Conservation (phyloP, 164 flowering plant species). For the Macadamia tetraphylla region DNA sequence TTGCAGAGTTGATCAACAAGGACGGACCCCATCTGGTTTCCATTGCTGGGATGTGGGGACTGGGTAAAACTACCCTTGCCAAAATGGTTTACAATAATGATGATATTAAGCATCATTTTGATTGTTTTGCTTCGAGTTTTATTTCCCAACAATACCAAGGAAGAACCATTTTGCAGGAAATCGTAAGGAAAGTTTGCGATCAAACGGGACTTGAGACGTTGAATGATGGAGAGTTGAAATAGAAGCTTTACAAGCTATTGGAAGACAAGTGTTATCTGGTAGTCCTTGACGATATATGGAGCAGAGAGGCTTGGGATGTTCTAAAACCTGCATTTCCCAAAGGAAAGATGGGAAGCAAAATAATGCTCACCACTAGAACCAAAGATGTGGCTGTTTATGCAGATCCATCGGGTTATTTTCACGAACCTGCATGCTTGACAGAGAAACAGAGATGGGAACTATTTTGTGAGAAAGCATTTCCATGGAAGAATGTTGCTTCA, state of each 20-base stretch:
- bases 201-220: too few species aligned
- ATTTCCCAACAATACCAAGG: background rate
- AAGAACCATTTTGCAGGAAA: background rate
- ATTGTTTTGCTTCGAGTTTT: background rate
- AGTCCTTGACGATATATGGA: slow-evolving; percentile 2
- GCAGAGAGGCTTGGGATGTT: background rate
- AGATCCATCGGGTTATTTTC: background rate
- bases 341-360: too few species aligned
- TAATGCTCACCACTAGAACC: background rate
- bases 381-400: background rate
- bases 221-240: too few species aligned
- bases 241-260: too few species aligned
- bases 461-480: background rate
- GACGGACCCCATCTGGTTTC: background rate
- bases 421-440: background rate
- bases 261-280: too few species aligned
- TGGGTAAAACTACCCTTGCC: background rate
- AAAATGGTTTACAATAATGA: background rate
- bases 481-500: background rate
- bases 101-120: background rate
- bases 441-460: background rate
- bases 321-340: too few species aligned
- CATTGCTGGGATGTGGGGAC: background rate
- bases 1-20: background rate
- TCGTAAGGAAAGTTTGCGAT: background rate